Percentiles rank a stretch among this genome's conserved stretches.
These are phyloP conservation scores for Clarireedia homoeocarpa DNA, from an alignment of 2,329 filamentous ascomycete species.

Conservation along the genomic window DNA sequence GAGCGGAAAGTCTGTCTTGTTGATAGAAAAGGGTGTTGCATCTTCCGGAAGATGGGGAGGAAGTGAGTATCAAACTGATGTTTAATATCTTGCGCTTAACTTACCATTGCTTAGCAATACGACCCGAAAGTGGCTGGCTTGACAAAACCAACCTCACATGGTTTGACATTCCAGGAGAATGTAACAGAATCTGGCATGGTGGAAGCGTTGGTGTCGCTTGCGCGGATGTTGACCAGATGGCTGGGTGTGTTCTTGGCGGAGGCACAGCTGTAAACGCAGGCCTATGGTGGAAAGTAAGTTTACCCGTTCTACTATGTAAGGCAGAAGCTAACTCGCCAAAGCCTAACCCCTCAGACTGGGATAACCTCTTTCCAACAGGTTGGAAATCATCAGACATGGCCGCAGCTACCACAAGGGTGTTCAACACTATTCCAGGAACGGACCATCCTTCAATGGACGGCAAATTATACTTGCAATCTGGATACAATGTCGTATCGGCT, in stretches of 20 bases:
- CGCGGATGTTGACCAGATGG: constrained; percentile 64
- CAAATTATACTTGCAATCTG: constrained; percentile 57
- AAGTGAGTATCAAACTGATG: constrained; percentile 22
- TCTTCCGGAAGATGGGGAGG: constrained; percentile 60
- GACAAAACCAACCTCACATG: constrained; percentile 55
- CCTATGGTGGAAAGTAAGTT: constrained; percentile 53
- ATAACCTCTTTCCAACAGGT: constrained; percentile 62
- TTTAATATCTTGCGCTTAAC: neutral
- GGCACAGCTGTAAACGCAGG: constrained; percentile 50
- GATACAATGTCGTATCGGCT: constrained; percentile 53
- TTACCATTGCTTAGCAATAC: constrained; percentile 16
- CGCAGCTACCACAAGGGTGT: constrained; percentile 52
- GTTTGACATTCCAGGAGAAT: constrained; percentile 64
- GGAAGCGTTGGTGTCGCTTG: constrained; percentile 45
- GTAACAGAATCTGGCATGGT: constrained; percentile 51
- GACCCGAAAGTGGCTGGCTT: constrained; percentile 45
- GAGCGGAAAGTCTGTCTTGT: constrained; percentile 55
- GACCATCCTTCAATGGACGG: constrained; percentile 58
- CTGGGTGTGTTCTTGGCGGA: constrained; percentile 63
- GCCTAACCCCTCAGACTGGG: constrained; percentile 58
- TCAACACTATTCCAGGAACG: constrained; percentile 63
- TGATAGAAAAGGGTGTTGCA: constrained; percentile 52
- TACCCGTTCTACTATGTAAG: neutral
- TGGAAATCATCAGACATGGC: constrained; percentile 61
- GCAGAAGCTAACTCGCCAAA: constrained; percentile 20